Evolutionary conservation across 2,329 filamentous ascomycete genomes (phyloP).

Genomic region (Aspergillus sp.): DNA sequence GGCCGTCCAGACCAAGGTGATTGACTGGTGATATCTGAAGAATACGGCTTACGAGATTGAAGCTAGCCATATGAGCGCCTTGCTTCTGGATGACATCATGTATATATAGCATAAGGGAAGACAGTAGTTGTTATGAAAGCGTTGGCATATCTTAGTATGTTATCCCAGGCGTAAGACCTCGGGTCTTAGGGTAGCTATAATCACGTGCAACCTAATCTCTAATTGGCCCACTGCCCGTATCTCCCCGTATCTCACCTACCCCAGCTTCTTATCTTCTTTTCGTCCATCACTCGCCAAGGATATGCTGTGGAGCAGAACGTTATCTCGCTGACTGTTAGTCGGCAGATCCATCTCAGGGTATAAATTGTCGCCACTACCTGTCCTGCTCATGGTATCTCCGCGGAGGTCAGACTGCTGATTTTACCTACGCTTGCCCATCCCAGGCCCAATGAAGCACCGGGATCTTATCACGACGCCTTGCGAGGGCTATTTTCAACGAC

Average conservation of each 20-base stretch:
- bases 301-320: neutral
- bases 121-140: neutral
- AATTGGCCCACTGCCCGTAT: neutral
- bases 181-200: neutral
- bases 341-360: neutral
- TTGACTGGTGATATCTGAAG: conserved; percentile 25
- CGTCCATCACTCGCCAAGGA: neutral
- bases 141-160: neutral
- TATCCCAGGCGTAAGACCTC: neutral
- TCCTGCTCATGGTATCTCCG: neutral
- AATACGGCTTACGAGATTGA: too few species aligned
- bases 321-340: neutral
- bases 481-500: neutral
- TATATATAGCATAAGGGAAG: neutral
- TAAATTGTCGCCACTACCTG: neutral
- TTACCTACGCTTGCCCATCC: neutral
- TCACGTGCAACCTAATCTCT: neutral
- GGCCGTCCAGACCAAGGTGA: conserved; percentile 17
- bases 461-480: neutral
- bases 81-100: neutral
- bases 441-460: neutral
- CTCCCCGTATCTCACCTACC: neutral
- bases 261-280: neutral
- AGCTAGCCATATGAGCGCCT: too few species aligned
- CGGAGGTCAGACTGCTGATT: neutral